Conservation (phyloP, 495 filamentous ascomycete genomes). For the Tuber borchii region DNA sequence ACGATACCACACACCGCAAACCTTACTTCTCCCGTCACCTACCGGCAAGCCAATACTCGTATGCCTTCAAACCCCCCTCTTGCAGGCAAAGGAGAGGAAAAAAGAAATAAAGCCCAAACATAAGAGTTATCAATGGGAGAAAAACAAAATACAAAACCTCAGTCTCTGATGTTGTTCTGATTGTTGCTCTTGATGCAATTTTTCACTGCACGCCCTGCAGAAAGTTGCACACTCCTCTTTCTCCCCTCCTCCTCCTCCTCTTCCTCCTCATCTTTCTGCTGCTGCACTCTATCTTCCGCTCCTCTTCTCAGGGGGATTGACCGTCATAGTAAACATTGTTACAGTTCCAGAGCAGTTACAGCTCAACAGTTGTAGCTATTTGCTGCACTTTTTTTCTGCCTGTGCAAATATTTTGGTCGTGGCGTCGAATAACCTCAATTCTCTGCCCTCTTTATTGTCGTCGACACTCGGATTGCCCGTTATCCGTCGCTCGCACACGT, state of each 20-base stretch:
- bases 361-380: neutral
- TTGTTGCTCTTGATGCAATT: neutral
- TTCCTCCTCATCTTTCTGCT: neutral
- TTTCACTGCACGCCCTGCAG: slow-evolving; percentile 4
- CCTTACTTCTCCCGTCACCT: neutral
- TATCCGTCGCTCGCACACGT: neutral
- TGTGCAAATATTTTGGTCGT: neutral
- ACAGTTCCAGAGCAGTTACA: neutral
- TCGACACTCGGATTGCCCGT: neutral
- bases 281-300: neutral
- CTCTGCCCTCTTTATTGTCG: neutral
- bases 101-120: neutral
- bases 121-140: neutral
- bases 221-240: neutral
- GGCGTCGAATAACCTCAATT: neutral
- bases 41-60: neutral
- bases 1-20: neutral
- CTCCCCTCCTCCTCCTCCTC: neutral
- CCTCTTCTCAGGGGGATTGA: neutral
- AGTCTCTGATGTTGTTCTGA: neutral
- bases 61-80: neutral
- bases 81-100: neutral
- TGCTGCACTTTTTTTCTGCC: neutral
- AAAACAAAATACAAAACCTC: slow-evolving; percentile 4
- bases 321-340: neutral